Evolutionary conservation across 208 protist genomes (phyloP).

Genomic region (Trypanosoma rangeli): DNA sequence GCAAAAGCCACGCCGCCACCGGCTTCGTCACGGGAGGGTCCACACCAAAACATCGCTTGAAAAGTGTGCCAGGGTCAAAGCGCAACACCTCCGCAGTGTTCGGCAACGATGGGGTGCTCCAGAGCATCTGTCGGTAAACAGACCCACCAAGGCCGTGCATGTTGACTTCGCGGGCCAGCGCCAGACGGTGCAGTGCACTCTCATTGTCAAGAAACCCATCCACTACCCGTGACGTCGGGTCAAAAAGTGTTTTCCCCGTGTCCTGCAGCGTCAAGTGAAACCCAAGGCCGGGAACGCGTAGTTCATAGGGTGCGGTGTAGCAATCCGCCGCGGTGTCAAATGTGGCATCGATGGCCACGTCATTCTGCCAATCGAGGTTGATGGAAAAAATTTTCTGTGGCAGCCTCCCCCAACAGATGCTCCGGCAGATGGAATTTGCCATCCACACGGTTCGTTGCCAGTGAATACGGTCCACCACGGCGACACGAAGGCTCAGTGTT

Average conservation of each 20-base stretch:
- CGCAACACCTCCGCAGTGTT: slow-evolving; percentile 48
- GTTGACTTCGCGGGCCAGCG: slow-evolving; percentile 78
- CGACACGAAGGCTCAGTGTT: slow-evolving; percentile 68
- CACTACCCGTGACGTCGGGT: slow-evolving; percentile 43
- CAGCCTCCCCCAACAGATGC: slow-evolving; percentile 73
- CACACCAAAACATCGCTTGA: slow-evolving; percentile 64
- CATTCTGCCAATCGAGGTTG: slow-evolving; percentile 68
- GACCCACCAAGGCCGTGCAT: slow-evolving; percentile 79
- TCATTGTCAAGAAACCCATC: slow-evolving; percentile 88
- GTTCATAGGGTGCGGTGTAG: slow-evolving; percentile 53
- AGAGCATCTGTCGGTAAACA: slow-evolving; percentile 83
- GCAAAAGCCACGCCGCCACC: slow-evolving; percentile 72
- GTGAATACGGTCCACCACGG: slow-evolving; percentile 79
- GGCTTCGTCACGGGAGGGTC: slow-evolving; percentile 53
- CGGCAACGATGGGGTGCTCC: slow-evolving; percentile 69
- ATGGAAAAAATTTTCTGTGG: slow-evolving; percentile 79
- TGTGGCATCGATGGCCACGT: slow-evolving; percentile 50
- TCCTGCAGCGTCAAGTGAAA: slow-evolving; percentile 67
- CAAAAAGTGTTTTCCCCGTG: slow-evolving; percentile 58
- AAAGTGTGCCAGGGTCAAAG: slow-evolving; percentile 60
- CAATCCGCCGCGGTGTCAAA: slow-evolving; percentile 43
- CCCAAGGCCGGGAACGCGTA: slow-evolving; percentile 55
- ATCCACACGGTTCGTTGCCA: slow-evolving; percentile 86
- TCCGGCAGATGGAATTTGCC: slow-evolving; percentile 65
- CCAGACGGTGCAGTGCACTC: slow-evolving; percentile 70